Evolutionary conservation across 768 basidiomycete species (phyloP), one percentile per base, ranked within the genome.

Genomic region (Jaapia argillacea): DNA sequence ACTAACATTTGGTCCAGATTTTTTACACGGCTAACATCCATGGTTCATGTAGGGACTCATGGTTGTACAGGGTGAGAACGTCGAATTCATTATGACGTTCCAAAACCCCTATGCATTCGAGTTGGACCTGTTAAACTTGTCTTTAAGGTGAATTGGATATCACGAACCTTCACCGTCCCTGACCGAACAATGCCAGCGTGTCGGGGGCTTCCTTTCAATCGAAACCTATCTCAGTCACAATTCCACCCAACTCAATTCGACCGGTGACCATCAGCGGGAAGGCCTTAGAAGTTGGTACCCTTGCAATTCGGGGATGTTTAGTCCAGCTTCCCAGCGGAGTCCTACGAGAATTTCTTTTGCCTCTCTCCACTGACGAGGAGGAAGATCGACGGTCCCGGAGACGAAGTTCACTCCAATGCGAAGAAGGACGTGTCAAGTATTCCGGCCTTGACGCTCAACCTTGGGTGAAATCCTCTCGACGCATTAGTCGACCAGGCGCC

Each of bases 31-130:
- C 12, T 7, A 27, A 13, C 13, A 43, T 16, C 7, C 31, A 21
- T 23, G 4, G 23, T 44, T 6, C 13, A 24, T 24, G 39, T 16
- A 33, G 31, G 16, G 31, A 10, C 16, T 33, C 44, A 4, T n/a
- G n/a, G n/a, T n/a, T n/a, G n/a, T n/a, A n/a, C n/a, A 87, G 57
- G 82, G 82, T 51, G 96, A 98, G 58, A 61, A 64, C 3, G 64
- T 91, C 24, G 92, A 98, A 52, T 74, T 97, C 51, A 71, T 80
- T 5, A 67, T 98, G 36, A 81, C 83, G 18, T 62, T 99, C n/a
- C 77, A 79, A 45, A 99, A 99, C 59, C 89, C 91, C 1, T 94
- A 83, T 59, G 75, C 88, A 3, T 94, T 98, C 59, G 89, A 93
- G 48, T 69, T 99, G 10, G 91, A 97, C 48, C 62, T 98, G 14